phyloP scores from a whole-genome alignment of 345 rosid species.

The Citrus unshiu region DNA sequence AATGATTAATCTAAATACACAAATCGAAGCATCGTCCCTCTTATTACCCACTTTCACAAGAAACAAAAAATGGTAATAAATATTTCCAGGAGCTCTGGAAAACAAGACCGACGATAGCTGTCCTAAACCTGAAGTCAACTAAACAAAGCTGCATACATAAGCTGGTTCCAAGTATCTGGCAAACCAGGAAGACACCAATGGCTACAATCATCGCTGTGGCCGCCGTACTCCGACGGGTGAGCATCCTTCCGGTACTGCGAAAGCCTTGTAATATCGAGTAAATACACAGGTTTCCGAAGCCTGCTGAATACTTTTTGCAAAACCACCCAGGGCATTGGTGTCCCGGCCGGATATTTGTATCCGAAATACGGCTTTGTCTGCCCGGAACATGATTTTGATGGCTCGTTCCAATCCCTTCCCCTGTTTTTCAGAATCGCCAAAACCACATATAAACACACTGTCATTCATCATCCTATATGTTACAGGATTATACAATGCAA shows the following conservation, averaged over 20 bases:
- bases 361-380: conserved; percentile 69
- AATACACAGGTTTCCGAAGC: conserved; percentile 64
- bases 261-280: conserved; percentile 64
- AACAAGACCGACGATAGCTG: background rate
- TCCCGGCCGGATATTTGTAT: conserved; percentile 61
- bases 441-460: background rate
- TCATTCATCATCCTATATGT: background rate
- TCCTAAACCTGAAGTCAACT: conserved; percentile 14
- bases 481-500: background rate
- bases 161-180: conserved; percentile 91
- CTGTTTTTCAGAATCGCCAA: conserved; percentile 21
- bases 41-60: conserved; percentile 17
- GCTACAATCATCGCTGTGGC: conserved; percentile 57
- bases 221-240: conserved; percentile 62
- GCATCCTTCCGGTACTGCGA: conserved; percentile 70
- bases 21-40: conserved; percentile 14
- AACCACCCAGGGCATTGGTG: conserved; percentile 63
- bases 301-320: conserved; percentile 71
- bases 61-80: conserved; percentile 3
- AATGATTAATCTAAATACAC: conserved; percentile 16
- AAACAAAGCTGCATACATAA: conserved; percentile 55
- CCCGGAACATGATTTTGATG: conserved; percentile 51
- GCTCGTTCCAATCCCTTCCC: conserved; percentile 74
- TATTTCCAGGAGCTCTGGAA: conserved; percentile 6
- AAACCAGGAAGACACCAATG: conserved; percentile 98